A percentile compares a stretch with the other conserved stretches of the same genome.
Conservation (phyloP, 768 basidiomycete species). For the Boletus patriciae region DNA sequence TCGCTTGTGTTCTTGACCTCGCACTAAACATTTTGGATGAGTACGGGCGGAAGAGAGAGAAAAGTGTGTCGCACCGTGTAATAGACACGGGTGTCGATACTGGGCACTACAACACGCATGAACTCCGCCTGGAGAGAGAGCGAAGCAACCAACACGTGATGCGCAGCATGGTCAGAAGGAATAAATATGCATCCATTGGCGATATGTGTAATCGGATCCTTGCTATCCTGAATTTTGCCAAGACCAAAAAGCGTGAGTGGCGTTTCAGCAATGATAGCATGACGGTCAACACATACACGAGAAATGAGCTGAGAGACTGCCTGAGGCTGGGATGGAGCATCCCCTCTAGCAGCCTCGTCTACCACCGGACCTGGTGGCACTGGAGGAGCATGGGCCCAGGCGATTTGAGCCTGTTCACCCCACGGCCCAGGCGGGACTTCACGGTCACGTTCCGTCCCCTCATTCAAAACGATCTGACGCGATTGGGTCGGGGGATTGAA, state of each 20-base stretch:
- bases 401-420: no score
- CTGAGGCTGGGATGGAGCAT: no score
- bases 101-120: constrained; percentile 25
- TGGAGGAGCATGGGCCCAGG: no score
- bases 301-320: no score
- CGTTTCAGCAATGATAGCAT: no score
- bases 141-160: constrained; percentile 24
- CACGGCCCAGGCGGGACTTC: no score
- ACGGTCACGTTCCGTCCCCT: no score
- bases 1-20: constrained; percentile 28
- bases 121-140: constrained; percentile 22
- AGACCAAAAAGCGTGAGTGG: background rate
- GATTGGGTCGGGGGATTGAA: no score
- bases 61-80: constrained; percentile 13
- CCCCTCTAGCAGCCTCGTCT: no score
- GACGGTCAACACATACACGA: no score
- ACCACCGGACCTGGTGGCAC: no score
- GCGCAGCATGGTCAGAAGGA: constrained; percentile 11
- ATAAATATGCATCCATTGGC: constrained; percentile 14
- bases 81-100: constrained; percentile 18
- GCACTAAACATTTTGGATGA: constrained; percentile 9
- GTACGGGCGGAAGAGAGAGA: background rate
- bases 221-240: constrained; percentile 11
- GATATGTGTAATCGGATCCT: constrained; percentile 22
- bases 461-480: no score